Evolutionary conservation across 352 stramenopile species (phyloP).

Genomic region (Phytophthora nicotianae): DNA sequence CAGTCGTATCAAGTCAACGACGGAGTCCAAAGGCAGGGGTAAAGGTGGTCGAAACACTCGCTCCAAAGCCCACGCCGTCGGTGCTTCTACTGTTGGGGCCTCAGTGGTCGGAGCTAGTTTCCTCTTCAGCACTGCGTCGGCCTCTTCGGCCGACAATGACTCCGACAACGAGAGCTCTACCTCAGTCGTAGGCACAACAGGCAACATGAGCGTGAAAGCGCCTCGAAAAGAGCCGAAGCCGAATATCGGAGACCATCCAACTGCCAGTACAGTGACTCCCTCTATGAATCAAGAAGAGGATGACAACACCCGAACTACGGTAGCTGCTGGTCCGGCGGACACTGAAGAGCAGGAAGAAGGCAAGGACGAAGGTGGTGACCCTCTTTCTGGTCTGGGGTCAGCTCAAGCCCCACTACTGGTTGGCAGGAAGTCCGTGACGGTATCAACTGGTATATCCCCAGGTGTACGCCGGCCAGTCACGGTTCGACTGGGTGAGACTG

Average conservation of each 20-base stretch:
- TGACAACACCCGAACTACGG: conserved; percentile 1
- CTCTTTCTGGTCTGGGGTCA: not conserved
- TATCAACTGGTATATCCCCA: conserved; percentile 2
- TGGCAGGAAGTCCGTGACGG: conserved; percentile 13
- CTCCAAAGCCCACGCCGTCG: conserved; percentile 35
- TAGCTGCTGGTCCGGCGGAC: conserved; percentile 2
- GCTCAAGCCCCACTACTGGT: not conserved
- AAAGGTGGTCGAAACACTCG: conserved; percentile 35
- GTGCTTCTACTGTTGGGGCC: conserved; percentile 16
- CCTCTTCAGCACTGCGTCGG: conserved; percentile 55
- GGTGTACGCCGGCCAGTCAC: conserved; percentile 42
- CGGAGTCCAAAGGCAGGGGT: conserved; percentile 22
- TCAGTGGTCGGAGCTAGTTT: conserved; percentile 56
- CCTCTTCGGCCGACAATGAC: conserved; percentile 62
- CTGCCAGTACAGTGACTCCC: conserved; percentile 4
- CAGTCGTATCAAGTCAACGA: conserved; percentile 71
- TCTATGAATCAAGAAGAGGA: conserved; percentile 31
- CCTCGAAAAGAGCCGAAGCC: conserved; percentile 23
- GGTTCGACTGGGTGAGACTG: conserved; percentile 60
- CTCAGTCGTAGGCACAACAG: conserved; percentile 10
- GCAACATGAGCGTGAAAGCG: not conserved
- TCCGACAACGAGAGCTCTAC: conserved; percentile 49
- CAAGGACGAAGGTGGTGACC: conserved; percentile 16
- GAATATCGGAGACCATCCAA: conserved; percentile 7
- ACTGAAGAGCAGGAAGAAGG: conserved; percentile 21